These are phyloP conservation scores for Cladosporium austrohemisphaericum DNA, from an alignment of 2,329 filamentous ascomycete genomes.

Conservation along the genomic window DNA sequence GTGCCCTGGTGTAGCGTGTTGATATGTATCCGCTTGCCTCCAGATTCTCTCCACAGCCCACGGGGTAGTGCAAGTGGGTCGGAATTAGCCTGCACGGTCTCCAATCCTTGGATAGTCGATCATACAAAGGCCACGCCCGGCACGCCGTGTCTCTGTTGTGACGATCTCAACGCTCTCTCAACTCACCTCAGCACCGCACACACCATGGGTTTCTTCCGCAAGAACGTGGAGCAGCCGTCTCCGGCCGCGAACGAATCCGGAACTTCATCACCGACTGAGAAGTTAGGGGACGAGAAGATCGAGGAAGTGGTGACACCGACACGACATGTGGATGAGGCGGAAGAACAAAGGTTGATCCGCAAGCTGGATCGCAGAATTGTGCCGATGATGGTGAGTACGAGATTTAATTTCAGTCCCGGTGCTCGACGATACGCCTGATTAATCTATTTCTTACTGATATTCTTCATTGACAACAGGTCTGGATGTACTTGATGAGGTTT, in stretches of 20 bases:
- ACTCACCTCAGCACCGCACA: background rate
- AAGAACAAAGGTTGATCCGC: slow-evolving; percentile 8
- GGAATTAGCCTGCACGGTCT: background rate
- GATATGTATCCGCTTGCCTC: background rate
- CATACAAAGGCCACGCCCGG: background rate
- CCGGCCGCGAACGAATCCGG: background rate
- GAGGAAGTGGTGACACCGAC: background rate
- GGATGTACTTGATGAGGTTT: slow-evolving; percentile 8
- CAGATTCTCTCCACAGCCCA: slow-evolving; percentile 8
- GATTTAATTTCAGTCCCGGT: too few species aligned
- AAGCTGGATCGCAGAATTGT: slow-evolving; percentile 10
- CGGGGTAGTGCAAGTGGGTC: slow-evolving; percentile 7
- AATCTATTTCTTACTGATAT: background rate
- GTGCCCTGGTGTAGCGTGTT: background rate
- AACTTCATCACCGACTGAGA: background rate
- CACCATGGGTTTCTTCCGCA: slow-evolving; percentile 3
- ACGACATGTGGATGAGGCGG: background rate
- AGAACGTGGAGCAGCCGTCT: slow-evolving; percentile 2
- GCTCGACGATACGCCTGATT: too few species aligned
- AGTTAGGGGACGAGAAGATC: slow-evolving; percentile 1
- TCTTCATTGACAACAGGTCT: background rate
- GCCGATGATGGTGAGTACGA: slow-evolving; percentile 11
- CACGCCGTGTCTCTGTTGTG: background rate
- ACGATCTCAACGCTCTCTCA: background rate
- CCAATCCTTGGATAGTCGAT: background rate